Evolutionary conservation across 768 basidiomycete species (phyloP).

Genomic region (Mycena olivaceomarginata): DNA sequence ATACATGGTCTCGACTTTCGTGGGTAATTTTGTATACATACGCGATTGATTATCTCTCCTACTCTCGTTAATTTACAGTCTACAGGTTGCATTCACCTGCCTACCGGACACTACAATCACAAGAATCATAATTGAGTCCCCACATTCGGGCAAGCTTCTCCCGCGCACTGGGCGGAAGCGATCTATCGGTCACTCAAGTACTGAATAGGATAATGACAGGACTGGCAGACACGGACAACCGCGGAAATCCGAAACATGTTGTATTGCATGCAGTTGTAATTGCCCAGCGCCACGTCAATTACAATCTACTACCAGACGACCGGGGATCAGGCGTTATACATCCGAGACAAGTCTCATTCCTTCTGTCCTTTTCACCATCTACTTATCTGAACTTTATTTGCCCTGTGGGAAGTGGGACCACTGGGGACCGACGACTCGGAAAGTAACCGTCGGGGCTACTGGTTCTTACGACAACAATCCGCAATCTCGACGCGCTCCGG

Average conservation of each 20-base stretch:
- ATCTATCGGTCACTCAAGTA: not conserved
- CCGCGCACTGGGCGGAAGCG: slow-evolving; percentile 5
- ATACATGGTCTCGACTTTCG: no score
- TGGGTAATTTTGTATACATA: no score
- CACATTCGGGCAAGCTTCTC: not conserved
- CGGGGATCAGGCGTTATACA: not conserved
- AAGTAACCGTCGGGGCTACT: no score
- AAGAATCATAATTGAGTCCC: not conserved
- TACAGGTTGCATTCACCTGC: no score
- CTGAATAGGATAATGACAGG: not conserved
- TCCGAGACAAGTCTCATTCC: no score
- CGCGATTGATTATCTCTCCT: no score
- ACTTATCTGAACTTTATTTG: slow-evolving; percentile 19
- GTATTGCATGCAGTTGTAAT: no score
- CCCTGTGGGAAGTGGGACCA: slow-evolving; percentile 17
- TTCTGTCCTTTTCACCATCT: not conserved
- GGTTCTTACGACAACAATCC: no score
- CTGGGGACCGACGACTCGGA: not conserved
- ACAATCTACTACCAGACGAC: not conserved
- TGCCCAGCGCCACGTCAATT: not conserved
- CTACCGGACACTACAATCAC: not conserved
- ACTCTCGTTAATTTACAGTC: no score
- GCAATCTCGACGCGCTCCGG: slow-evolving; percentile 5
- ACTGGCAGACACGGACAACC: no score
- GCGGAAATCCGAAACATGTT: no score